Base-by-base conservation (phyloP, 2,329 filamentous ascomycete species). In the Aspergillus brunneoviolaceus region DNA sequence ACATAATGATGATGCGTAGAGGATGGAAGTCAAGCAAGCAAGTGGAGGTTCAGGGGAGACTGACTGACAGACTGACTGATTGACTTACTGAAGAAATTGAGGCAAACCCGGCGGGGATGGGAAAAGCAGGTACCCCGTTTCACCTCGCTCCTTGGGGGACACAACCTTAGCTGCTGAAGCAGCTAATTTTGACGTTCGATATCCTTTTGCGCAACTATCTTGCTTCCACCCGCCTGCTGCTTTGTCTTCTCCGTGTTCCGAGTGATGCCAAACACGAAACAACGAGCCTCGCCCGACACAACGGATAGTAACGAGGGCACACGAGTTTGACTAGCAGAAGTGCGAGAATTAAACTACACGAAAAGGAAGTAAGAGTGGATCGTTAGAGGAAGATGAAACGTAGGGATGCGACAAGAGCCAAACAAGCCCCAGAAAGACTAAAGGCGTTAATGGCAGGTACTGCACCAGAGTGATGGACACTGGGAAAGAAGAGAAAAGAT, bases 111-210 rank as follows among this genome's bases (percentile, higher is more conserved):
- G 61, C 50, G 53, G 61, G 65, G 63, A 56, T 61, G 55, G 55
- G 57, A 67, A 58, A 67, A 67, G 65, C 65, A 67, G 65, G 65
- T 65, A 67, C 65, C 63, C 61, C 60, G 63, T 67, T 65, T 65
- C 62, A 62, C 53, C 55, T 63, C 52, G 16, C 39, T 45, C 39
- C 16, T 45, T 45, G n/a, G 39, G 39, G 39, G 39, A 45, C 39
- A 45, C 51, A 63, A 64, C 59, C 60, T 58, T 64, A 58, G 60
- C 55, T 29, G 51, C 55, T 29, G 51, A 51, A 58, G 57, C 63
- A 59, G 58, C 42, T 42, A 45, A 55, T 42, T 45, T 45, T 64
- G 63, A 65, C 63, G 62, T 64, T 58, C 51, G 55, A 35, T 59
- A 60, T 59, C 6, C 27, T 45, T n/a, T 19, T 19, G 39, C 39